A percentile compares a stretch with the other conserved stretches of the same genome.
phyloP scores from a whole-genome alignment of 257 asterid species.

The Paraleonurus japonicus region DNA sequence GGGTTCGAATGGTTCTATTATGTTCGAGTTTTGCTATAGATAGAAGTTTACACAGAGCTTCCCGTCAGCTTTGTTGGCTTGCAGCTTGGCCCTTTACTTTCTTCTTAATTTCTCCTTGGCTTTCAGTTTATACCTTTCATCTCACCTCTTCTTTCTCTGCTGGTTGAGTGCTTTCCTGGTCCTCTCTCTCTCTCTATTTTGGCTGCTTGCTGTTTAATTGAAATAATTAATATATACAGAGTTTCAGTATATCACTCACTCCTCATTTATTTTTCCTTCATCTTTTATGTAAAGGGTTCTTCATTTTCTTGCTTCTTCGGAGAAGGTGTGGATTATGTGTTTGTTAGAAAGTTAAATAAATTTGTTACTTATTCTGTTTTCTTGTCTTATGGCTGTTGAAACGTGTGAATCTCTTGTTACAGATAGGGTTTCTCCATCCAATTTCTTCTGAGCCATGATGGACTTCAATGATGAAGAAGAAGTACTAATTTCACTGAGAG shows the following conservation, averaged over 20 bases:
- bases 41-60: background rate
- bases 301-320: too few species aligned
- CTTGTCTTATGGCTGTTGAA: too few species aligned
- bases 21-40: background rate
- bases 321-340: background rate
- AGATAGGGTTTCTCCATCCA: background rate
- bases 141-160: too few species aligned
- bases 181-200: background rate
- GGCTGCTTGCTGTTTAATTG: background rate
- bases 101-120: too few species aligned
- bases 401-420: too few species aligned
- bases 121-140: too few species aligned
- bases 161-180: too few species aligned
- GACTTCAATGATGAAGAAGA: conserved; percentile 30
- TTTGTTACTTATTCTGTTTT: background rate
- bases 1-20: background rate
- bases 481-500: conserved; percentile 24
- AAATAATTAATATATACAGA: background rate
- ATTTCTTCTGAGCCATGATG: conserved; percentile 26
- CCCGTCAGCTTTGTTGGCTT: background rate
- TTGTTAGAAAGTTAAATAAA: too few species aligned
- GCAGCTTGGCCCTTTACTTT: background rate
- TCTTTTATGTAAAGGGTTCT: too few species aligned
- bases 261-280: background rate
- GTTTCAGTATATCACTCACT: background rate